Evolutionary conservation across 352 stramenopile genomes (phyloP).

Genomic region (Phytophthora quininea): DNA sequence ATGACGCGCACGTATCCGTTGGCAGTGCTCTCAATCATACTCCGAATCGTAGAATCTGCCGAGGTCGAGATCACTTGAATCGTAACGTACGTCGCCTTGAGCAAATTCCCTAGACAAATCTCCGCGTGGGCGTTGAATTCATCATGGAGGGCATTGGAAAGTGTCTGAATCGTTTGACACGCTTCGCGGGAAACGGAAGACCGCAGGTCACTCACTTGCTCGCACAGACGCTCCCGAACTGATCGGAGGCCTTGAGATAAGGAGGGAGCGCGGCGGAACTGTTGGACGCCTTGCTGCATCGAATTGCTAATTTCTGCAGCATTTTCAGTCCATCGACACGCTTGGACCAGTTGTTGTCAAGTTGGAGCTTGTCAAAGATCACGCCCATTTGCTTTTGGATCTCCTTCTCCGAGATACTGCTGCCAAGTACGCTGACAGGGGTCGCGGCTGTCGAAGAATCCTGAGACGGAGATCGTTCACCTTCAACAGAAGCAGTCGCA

Average conservation of each 20-base stretch:
- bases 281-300: constrained; percentile 47
- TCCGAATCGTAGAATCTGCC: constrained; percentile 72
- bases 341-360: constrained; percentile 80
- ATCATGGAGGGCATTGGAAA: constrained; percentile 66
- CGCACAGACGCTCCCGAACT: constrained; percentile 67
- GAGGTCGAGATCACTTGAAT: constrained; percentile 86
- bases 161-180: constrained; percentile 68
- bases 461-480: constrained; percentile 49
- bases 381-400: constrained; percentile 63
- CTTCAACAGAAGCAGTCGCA: constrained; percentile 10
- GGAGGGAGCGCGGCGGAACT: constrained; percentile 27
- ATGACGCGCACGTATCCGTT: constrained; percentile 77
- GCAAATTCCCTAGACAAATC: constrained; percentile 63
- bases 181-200: constrained; percentile 81
- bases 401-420: constrained; percentile 56
- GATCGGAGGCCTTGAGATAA: constrained; percentile 48
- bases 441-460: constrained; percentile 31
- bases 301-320: constrained; percentile 59
- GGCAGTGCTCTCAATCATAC: constrained; percentile 77
- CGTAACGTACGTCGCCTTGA: constrained; percentile 89
- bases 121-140: constrained; percentile 85
- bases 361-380: constrained; percentile 60
- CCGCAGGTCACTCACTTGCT: constrained; percentile 80
- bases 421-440: constrained; percentile 9
- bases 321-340: constrained; percentile 73